Base-by-base conservation (phyloP, 2,329 filamentous ascomycete genomes). In the Penicillium italicum region DNA sequence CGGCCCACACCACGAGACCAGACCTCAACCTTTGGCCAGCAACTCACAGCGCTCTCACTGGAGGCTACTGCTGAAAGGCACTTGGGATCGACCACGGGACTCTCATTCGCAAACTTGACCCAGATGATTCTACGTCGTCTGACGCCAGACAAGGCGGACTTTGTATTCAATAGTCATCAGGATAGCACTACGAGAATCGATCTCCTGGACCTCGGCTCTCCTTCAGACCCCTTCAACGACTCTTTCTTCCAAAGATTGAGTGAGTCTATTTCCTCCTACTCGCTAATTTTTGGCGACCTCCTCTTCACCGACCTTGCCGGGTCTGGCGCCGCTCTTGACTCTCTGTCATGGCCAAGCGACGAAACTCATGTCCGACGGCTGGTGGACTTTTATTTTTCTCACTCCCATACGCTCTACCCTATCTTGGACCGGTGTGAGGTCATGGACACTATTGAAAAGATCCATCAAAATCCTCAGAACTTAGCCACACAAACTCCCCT, bases 371-470 rank as follows among this genome's bases (percentile, higher is more conserved):
- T 73, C 3, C 59, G 61, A 18, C 65, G 66, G 22, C 63, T 76
- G 24, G 68, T 74, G 4, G 70, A 74, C 12, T 78, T 78, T 45
- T 79, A 79, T 63, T 79, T 78, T 61, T 73, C 76, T 0, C 77
- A 79, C 56, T 78, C 74, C 1, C 76, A 79, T 47, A 79, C 77
- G 0, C 60, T 79, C 0, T 79, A 79, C 46, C 77, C 77, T 0
- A 74, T 79, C n/a, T 48, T 79, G 2, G 62, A 70, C 2, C 67
- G 69, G 10, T 54, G 54, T 5, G 72, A 77, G 42, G 68, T 78
- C n/a, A 62, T 44, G 41, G 41, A 44, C 24, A n/a, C n/a, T 5
- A 7, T 44, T 18, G 41, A 44, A 44, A 44, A 10, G 10, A 18
- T 44, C 24, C 24, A 28, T 44, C 41, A 30, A 9, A 14, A 44